Evolutionary conservation across 768 basidiomycete species (phyloP), one percentile per base, ranked within the genome.

Genomic region (Mycena floridula): DNA sequence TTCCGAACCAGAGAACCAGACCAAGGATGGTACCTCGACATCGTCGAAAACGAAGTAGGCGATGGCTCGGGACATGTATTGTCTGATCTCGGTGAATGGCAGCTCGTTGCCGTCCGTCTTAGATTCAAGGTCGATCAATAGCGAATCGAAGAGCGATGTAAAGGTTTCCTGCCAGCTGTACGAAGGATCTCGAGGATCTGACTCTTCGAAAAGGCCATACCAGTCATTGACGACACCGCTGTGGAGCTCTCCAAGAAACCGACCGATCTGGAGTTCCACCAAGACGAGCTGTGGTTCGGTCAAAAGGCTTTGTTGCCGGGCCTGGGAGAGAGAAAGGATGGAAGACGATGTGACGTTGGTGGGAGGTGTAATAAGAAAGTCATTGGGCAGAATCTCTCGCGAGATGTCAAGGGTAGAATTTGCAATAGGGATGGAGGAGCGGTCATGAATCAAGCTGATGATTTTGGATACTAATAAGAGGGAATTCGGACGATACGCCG

Each of bases 151-250:
- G 5, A 76, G 63, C 7, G 60, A 41, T 5, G 79, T 79, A 59
- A 88, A 88, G 1, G 81, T 77, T 54, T 84, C 84, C 61, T 88
- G 82, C 86, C 86, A 89, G 60, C 74, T 81, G 56, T 81, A 85
- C 2, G 69, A 70, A 13, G 68, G 61, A 5, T 72, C 64, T 9
- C 47, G 28, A n/a, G 66, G 61, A 18, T 54, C 59, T 5, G 47
- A 49, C 8, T 41, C 42, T 7, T 47, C 35, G 15, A 81, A 80
- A 3, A 68, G 53, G 3, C 86, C 86, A 51, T 79, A 89, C 79
- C 79, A 87, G 54, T 88, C 83, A 63, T 85, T 86, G 55, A 83
- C 81, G n/a, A 85, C 70, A 20, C 65, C 63, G 9, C 60, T 68
- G 54, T 89, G 86, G n/a, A 86, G 64, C 45, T 78, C 70, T 5